These are phyloP conservation scores for Oryza australiensis DNA, from an alignment of 176 grass and related monocot genomes.

Conservation along the genomic window DNA sequence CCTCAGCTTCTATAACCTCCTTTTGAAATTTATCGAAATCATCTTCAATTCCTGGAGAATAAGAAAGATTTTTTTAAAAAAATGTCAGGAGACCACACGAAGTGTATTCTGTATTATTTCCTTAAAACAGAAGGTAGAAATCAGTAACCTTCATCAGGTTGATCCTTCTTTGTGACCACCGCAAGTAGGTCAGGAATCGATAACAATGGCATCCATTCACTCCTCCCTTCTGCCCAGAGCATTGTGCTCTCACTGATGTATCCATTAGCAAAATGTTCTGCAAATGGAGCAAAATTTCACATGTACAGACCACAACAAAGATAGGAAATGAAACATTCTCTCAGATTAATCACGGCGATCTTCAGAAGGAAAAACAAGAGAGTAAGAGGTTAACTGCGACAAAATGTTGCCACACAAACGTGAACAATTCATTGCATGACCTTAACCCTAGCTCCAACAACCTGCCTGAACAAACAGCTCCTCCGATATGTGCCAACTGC, in stretches of 20 bases:
- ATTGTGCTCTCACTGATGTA: constrained; percentile 68
- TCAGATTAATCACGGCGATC: background rate
- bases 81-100: constrained; percentile 16
- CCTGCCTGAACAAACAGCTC: background rate
- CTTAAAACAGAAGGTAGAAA: constrained; percentile 2
- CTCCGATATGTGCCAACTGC: background rate
- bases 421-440: background rate
- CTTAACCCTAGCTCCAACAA: constrained; percentile 27
- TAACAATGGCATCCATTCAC: constrained; percentile 66
- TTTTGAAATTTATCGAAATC: constrained; percentile 84
- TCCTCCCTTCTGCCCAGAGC: constrained; percentile 84
- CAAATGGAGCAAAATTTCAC: constrained; percentile 13
- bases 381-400: background rate
- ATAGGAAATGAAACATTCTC: background rate
- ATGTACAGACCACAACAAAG: background rate
- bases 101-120: background rate
- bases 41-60: constrained; percentile 54
- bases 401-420: background rate
- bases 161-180: constrained; percentile 36
- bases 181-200: constrained; percentile 59
- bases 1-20: constrained; percentile 67
- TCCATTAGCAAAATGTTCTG: constrained; percentile 76
- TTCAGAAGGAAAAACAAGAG: background rate
- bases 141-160: constrained; percentile 45
- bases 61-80: constrained; percentile 7